Evolutionary conservation across 1,284 basidiomycete species (phyloP).

Genomic region (Schizophyllum commune): DNA sequence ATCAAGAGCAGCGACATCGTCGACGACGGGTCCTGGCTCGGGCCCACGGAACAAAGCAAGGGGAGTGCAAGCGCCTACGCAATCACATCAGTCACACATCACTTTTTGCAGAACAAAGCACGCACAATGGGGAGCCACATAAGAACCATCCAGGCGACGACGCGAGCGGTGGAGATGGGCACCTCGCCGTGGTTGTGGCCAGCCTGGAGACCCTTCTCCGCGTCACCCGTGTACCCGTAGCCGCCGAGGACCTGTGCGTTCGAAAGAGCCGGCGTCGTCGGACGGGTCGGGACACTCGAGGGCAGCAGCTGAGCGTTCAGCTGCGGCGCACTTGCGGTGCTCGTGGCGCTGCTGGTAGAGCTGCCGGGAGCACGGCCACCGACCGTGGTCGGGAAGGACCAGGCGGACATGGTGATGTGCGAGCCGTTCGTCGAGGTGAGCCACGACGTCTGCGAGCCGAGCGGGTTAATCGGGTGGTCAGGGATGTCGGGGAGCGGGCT

Average conservation of each 20-base stretch:
- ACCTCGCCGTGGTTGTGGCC: conserved; percentile 33
- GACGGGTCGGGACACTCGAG: conserved; percentile 25
- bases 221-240: conserved; percentile 46
- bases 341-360: conserved; percentile 21
- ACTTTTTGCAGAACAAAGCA: conserved; percentile 8
- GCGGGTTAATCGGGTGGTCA: conserved; percentile 32
- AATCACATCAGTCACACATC: conserved; percentile 7
- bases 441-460: conserved; percentile 65
- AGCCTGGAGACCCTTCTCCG: conserved; percentile 46
- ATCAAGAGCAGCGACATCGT: conserved; percentile 40
- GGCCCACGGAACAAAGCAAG: conserved; percentile 40
- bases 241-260: conserved; percentile 56
- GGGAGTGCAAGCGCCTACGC: conserved; percentile 48
- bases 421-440: conserved; percentile 54
- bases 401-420: conserved; percentile 48
- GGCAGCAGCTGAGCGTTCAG: conserved; percentile 34
- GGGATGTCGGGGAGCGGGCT: conserved; percentile 19
- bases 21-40: conserved; percentile 29
- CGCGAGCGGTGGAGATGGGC: conserved; percentile 45
- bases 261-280: conserved; percentile 44
- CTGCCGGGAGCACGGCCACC: background rate
- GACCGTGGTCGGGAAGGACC: conserved; percentile 52
- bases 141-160: conserved; percentile 51
- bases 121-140: conserved; percentile 64
- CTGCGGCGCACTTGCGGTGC: conserved; percentile 27